These are phyloP conservation scores for rapeseed (Brassica napus) DNA, from an alignment of 345 rosid species.

Conservation along the genomic window Da-Ae NC_063436.1:7843001-7843500, in stretches of 20 bases:
- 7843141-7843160: conserved; percentile 95
- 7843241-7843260: conserved; percentile 94
- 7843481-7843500: conserved; percentile 72
- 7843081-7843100: conserved; percentile 98
- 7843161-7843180: conserved; percentile 99
- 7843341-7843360: conserved; percentile 93
- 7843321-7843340: conserved; percentile 74
- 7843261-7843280: conserved; percentile 85
- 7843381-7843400: conserved; percentile 97
- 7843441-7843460: conserved; percentile 37
- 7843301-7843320: conserved; percentile 92
- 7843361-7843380: conserved; percentile 91
- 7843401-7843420: conserved; percentile 89
- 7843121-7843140: conserved; percentile 94
- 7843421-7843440: conserved; percentile 59
- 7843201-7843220: conserved; percentile 91
- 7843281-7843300: conserved; percentile 94
- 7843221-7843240: conserved; percentile 93
- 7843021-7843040: conserved; percentile 98
- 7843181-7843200: conserved; percentile 97
- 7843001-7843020: conserved; percentile 87
- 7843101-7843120: conserved; percentile 92
- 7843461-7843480: conserved; percentile 72
- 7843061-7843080: conserved; percentile 97
- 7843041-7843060: conserved; percentile 99